phyloP scores from a whole-genome alignment of 768 basidiomycete genomes.

The Tephrocybe sp. region DNA sequence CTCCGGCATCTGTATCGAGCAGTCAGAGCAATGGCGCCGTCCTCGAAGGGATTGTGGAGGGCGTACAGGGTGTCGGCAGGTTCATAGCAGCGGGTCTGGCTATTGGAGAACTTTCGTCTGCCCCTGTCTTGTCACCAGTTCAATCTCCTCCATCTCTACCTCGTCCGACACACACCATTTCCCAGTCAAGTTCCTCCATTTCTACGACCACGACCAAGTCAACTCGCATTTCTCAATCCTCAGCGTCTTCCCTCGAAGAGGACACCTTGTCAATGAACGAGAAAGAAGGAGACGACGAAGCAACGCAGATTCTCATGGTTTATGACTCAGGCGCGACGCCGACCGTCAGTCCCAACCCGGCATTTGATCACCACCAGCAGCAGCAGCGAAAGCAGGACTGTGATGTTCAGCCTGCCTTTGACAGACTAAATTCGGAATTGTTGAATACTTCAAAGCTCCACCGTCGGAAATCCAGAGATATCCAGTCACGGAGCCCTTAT shows the following conservation, averaged over 20 bases:
- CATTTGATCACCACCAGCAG: slow-evolving; percentile 29
- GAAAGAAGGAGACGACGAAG: slow-evolving; percentile 20
- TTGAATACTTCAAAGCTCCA: slow-evolving; percentile 19
- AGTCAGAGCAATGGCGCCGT: slow-evolving; percentile 34
- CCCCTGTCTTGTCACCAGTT: slow-evolving; percentile 7
- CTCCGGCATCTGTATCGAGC: slow-evolving; percentile 17
- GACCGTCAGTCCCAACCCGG: slow-evolving; percentile 49
- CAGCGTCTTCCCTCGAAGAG: slow-evolving; percentile 44
- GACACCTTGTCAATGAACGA: slow-evolving; percentile 20
- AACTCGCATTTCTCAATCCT: slow-evolving; percentile 44
- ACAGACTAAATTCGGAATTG: slow-evolving; percentile 4
- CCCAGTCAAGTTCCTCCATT: slow-evolving; percentile 14
- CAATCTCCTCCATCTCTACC: slow-evolving; percentile 2
- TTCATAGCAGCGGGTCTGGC: slow-evolving; percentile 50
- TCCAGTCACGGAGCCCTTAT: not conserved
- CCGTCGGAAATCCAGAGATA: slow-evolving; percentile 24
- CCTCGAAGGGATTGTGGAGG: slow-evolving; percentile 64
- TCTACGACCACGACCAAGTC: slow-evolving; percentile 24
- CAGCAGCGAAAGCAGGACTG: slow-evolving; percentile 24
- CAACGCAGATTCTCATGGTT: slow-evolving; percentile 39
- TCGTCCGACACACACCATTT: slow-evolving; percentile 11
- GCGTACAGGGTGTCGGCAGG: slow-evolving; percentile 59
- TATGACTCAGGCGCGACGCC: slow-evolving; percentile 51
- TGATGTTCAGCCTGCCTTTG: not conserved
- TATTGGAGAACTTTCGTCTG: slow-evolving; percentile 24